A percentile compares a stretch with the other conserved stretches of the same genome.
Conservation (phyloP, 2,329 filamentous ascomycete species). For the Cercospora nicotianae region DNA sequence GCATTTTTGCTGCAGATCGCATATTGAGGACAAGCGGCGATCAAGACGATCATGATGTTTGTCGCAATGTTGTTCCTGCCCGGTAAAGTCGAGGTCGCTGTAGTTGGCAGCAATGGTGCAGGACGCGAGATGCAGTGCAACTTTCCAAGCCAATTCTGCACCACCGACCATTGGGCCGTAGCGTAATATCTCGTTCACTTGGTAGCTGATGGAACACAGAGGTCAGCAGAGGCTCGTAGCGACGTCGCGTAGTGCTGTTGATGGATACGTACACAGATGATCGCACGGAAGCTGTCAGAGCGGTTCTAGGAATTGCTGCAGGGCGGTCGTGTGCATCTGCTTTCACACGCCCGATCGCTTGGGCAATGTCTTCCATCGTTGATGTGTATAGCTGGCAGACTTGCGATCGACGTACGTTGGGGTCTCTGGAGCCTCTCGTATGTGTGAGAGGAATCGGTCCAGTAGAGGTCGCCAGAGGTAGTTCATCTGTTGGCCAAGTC, state of each 20-base stretch:
- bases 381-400: background rate
- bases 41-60: conserved; percentile 7
- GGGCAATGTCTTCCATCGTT: background rate
- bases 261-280: background rate
- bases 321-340: background rate
- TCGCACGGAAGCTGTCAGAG: background rate
- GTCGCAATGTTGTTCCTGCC: conserved; percentile 3
- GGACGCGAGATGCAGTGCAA: background rate
- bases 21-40: conserved; percentile 1
- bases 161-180: conserved; percentile 7
- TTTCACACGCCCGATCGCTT: background rate
- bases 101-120: background rate
- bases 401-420: background rate
- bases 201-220: background rate
- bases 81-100: background rate
- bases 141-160: conserved; percentile 12
- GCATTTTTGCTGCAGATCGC: conserved; percentile 1
- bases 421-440: conserved; percentile 4
- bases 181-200: conserved; percentile 5
- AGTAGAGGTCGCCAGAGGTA: background rate
- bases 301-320: background rate
- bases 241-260: background rate
- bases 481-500: background rate
- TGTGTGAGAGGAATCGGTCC: background rate
- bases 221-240: background rate